Conservation (phyloP, 1,284 basidiomycete species). For the Tremellales sp. region DNA sequence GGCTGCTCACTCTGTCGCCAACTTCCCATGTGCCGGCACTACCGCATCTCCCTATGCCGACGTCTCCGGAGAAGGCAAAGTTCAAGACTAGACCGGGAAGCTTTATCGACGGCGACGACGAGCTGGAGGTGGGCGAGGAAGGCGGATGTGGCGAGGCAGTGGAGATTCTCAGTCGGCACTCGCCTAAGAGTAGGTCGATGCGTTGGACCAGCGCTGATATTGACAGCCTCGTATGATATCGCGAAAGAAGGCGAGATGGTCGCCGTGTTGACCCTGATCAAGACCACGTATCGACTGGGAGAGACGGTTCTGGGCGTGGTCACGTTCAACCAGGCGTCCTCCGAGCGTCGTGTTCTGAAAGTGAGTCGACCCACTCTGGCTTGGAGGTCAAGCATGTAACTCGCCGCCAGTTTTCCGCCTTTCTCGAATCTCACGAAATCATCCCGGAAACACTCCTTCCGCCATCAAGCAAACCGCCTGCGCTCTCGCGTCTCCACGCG, state of each 20-base stretch:
- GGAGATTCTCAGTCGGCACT: constrained; percentile 80
- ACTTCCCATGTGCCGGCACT: background rate
- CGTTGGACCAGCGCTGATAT: constrained; percentile 4
- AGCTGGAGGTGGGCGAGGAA: constrained; percentile 51
- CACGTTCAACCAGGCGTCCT: constrained; percentile 66
- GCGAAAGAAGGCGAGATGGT: constrained; percentile 83
- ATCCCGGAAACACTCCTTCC: constrained; percentile 58
- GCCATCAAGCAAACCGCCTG: constrained; percentile 45
- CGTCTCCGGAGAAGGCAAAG: background rate
- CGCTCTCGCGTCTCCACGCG: constrained; percentile 61
- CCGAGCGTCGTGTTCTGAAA: constrained; percentile 64
- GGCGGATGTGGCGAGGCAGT: constrained; percentile 82
- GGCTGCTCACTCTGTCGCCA: background rate
- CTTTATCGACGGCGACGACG: constrained; percentile 36
- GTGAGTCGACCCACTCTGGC: constrained; percentile 49
- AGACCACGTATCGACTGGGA: constrained; percentile 80
- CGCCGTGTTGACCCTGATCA: constrained; percentile 83
- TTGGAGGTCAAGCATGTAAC: constrained; percentile 3
- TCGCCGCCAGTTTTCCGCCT: constrained; percentile 64
- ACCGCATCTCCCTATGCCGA: background rate
- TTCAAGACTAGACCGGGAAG: constrained; percentile 20
- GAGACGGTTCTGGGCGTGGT: constrained; percentile 84
- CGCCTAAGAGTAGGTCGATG: constrained; percentile 66
- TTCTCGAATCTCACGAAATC: constrained; percentile 77
- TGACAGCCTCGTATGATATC: constrained; percentile 81